Evolutionary conservation across 179 eudicot species (phyloP).

Genomic region (Sideroxylon spinosum): DNA sequence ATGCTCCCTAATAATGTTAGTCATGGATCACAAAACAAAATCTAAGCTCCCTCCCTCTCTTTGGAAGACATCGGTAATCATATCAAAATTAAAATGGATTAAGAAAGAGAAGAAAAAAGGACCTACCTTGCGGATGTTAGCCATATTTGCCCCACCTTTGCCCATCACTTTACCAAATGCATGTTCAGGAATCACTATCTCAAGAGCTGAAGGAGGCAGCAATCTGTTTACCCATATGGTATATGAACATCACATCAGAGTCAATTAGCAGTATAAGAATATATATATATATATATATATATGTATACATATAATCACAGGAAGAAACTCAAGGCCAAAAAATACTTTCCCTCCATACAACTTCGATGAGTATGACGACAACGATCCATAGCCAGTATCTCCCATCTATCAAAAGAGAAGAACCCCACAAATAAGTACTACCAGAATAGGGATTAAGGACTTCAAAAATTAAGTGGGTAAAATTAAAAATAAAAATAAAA

Average conservation of each 20-base stretch:
- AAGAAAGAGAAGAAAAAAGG: not conserved
- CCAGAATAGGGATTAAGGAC: not conserved
- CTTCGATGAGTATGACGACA: conserved; percentile 69
- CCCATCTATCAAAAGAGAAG: conserved; percentile 42
- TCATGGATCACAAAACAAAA: conserved; percentile 6
- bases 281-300: too few species aligned
- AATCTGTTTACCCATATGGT: conserved; percentile 34
- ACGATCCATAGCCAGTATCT: conserved; percentile 56
- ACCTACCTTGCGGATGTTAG: conserved; percentile 82
- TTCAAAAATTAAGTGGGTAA: not conserved
- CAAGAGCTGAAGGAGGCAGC: conserved; percentile 57
- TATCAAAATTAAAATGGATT: not conserved
- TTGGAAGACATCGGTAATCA: not conserved
- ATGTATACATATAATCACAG: conserved; percentile 9
- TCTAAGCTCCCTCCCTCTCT: not conserved
- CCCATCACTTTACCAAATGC: conserved; percentile 84
- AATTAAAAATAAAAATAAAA: too few species aligned
- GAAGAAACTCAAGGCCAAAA: not conserved
- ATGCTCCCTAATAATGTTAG: not conserved
- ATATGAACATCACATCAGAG: not conserved
- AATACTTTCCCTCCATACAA: conserved; percentile 67
- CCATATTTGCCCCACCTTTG: conserved; percentile 76
- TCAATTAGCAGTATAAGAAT: too few species aligned
- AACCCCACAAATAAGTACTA: not conserved
- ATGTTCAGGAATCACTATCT: conserved; percentile 74